These are phyloP conservation scores for Epichloe typhina DNA, from an alignment of 2,329 filamentous ascomycete species.

Conservation along the genomic window DNA sequence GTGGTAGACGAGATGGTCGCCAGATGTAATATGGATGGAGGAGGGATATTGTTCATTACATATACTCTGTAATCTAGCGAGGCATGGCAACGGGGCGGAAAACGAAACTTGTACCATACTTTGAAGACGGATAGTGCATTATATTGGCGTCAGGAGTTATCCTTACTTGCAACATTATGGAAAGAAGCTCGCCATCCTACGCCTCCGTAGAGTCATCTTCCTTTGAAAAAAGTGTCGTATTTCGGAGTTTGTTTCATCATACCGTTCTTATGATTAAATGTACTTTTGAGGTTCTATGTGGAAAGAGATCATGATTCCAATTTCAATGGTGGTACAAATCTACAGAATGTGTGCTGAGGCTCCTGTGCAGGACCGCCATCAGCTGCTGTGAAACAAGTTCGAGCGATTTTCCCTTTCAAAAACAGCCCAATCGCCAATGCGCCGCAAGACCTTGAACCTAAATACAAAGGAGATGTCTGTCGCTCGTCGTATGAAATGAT, in stretches of 20 bases:
- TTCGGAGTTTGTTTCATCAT: too few relatives aligned
- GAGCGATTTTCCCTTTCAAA: not conserved
- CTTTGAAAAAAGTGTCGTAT: too few relatives aligned
- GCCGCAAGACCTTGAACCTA: not conserved
- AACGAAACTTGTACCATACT: slow-evolving; percentile 26
- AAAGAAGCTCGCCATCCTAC: not conserved
- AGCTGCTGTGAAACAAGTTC: not conserved
- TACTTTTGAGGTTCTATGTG: not conserved
- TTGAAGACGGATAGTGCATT: slow-evolving; percentile 32
- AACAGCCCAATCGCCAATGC: not conserved
- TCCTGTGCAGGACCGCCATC: not conserved
- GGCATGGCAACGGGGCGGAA: slow-evolving; percentile 4
- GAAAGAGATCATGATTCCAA: not conserved
- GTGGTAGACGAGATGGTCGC: slow-evolving; percentile 16
- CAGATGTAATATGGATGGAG: not conserved
- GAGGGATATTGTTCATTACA: not conserved
- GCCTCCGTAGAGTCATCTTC: too few relatives aligned
- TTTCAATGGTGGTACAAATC: not conserved
- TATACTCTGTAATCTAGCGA: slow-evolving; percentile 4
- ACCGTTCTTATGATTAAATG: not conserved
- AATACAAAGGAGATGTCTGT: not conserved
- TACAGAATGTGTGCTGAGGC: not conserved
- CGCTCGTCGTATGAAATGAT: not conserved
- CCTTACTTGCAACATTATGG: slow-evolving; percentile 21
- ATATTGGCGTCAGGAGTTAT: slow-evolving; percentile 27